phyloP scores from a whole-genome alignment of 306 rosid genomes.

The Luffa aegyptiaca region DNA sequence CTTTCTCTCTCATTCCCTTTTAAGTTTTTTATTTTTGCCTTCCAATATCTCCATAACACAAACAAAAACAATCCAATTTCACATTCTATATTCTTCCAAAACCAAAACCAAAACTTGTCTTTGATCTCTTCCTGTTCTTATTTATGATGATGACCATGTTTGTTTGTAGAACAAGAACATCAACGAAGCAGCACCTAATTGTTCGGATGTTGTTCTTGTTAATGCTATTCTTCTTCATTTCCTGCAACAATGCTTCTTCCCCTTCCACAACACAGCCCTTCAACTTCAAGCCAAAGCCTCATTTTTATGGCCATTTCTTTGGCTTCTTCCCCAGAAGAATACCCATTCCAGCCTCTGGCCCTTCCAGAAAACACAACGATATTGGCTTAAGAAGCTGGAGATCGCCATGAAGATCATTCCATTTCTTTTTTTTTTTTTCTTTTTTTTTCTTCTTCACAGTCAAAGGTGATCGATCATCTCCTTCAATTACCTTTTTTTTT shows the following conservation, averaged over 20 bases:
- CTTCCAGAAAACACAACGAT: constrained; percentile 87
- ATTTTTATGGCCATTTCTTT: constrained; percentile 56
- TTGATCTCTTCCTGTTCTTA: too few relatives aligned
- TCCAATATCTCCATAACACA: too few relatives aligned
- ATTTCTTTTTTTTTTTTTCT: neutral
- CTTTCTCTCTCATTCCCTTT: neutral
- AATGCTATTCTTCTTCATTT: constrained; percentile 20
- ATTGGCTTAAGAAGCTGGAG: constrained; percentile 61
- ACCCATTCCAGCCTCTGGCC: constrained; percentile 73
- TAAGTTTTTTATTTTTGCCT: too few relatives aligned
- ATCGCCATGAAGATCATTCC: constrained; percentile 35
- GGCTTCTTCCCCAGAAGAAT: constrained; percentile 75
- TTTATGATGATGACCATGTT: constrained; percentile 22
- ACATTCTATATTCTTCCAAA: too few relatives aligned
- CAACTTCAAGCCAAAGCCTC: constrained; percentile 42
- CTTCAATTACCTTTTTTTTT: neutral
- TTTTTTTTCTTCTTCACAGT: neutral
- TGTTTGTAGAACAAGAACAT: constrained; percentile 29
- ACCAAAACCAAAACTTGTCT: too few relatives aligned
- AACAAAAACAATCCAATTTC: too few relatives aligned
- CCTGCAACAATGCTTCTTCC: constrained; percentile 22
- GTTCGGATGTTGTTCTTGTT: constrained; percentile 29
- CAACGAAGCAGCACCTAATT: neutral
- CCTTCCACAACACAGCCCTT: constrained; percentile 36
- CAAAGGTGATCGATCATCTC: neutral